Evolutionary conservation across 192 early-diverging fungal genomes (phyloP), one percentile per base, ranked within the genome.

Genomic region (Diversispora epigaea): DNA sequence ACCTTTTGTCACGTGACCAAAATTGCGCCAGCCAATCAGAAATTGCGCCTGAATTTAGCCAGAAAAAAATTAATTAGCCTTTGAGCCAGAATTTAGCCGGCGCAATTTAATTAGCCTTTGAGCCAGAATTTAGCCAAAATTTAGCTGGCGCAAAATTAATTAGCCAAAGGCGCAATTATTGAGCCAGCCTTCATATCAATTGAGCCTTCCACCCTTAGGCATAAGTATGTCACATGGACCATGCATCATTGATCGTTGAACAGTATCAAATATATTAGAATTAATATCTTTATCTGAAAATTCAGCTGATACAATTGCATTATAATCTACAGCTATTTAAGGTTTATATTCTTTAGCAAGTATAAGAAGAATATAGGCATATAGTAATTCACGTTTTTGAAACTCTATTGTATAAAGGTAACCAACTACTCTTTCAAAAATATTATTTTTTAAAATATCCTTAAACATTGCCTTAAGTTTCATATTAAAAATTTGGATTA

Each of bases 321-420:
- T n/a, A n/a, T n/a, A n/a, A n/a, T n/a, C n/a, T n/a, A n/a, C 58
- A 32, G 4, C 6, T 39, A 22, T 80, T 71, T 40, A 47, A 67
- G 6, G 71, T 64, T 39, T 19, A 9, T 10, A 22, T 3, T 17
- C 6, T 72, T 15, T 22, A 10, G 12, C 32, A 47, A 15, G 76
- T 79, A 49, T 76, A 32, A 76, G 57, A 12, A 76, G 71, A 22
- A 79, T 76, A 40, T 79, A 73, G 3, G 73, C 76, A 68, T 80
- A 76, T 19, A 76, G 76, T 7, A 80, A 22, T 2, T 73, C 79
- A 2, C 76, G 52, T 45, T 80, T 80, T 25, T 80, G 76, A 50
- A 75, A 80, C 22, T 80, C 79, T 40, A 80, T 75, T 3, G 62
- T 46, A 74, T 54, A 21, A 4, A 77, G 62, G 22, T 54, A 32